Conservation (phyloP, 2,329 filamentous ascomycete genomes). For the Chaetothyriales sp. region DNA sequence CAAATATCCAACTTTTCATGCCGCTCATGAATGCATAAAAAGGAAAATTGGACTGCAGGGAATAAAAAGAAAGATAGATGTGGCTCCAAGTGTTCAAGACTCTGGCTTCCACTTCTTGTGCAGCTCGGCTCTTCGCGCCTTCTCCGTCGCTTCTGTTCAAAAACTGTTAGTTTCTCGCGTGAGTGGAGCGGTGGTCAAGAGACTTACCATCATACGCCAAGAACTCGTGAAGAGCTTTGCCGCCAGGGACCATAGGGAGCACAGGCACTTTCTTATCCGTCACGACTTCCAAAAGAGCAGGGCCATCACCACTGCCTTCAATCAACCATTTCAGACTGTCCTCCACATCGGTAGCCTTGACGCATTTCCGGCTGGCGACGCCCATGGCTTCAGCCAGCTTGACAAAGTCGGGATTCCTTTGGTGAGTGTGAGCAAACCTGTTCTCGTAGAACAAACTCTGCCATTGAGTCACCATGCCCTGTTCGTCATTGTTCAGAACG, state of each 20-base stretch:
- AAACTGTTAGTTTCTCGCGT: constrained; percentile 28
- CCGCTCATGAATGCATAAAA: background rate
- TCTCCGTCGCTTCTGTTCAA: constrained; percentile 37
- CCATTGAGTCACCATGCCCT: constrained; percentile 98
- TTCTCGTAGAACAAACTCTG: constrained; percentile 96
- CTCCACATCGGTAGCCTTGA: constrained; percentile 61
- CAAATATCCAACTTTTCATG: background rate
- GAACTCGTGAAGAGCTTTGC: constrained; percentile 81
- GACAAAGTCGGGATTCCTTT: constrained; percentile 89
- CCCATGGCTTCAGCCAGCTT: constrained; percentile 87
- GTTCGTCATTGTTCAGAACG: constrained; percentile 90
- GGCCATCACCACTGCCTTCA: constrained; percentile 56
- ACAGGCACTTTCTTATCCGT: constrained; percentile 71
- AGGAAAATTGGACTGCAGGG: background rate
- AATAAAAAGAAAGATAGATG: background rate
- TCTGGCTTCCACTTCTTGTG: constrained; percentile 26
- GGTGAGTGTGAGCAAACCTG: constrained; percentile 80
- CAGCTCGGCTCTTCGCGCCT: constrained; percentile 52
- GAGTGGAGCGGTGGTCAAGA: background rate
- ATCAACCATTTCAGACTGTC: constrained; percentile 78
- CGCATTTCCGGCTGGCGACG: constrained; percentile 56
- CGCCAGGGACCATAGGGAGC: constrained; percentile 90
- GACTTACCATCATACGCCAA: constrained; percentile 57
- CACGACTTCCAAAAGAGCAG: constrained; percentile 69
- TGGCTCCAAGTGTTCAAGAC: background rate